Evolutionary conservation across 257 asterid genomes (phyloP).

Genomic region (Avicennia marina): DNA sequence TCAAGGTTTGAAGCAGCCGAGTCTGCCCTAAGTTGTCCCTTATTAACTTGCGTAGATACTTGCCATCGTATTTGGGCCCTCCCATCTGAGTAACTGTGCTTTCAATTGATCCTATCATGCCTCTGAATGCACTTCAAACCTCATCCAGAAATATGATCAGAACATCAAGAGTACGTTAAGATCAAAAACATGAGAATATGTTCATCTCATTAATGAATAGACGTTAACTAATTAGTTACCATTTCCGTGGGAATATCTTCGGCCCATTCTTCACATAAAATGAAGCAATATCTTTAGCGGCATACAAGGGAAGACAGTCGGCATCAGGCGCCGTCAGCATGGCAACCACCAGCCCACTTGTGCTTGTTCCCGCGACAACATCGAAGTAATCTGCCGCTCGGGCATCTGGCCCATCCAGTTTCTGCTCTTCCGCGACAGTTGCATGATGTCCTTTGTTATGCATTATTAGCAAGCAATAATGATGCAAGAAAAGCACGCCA

Average conservation of each 20-base stretch:
- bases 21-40: conserved; percentile 34
- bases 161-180: too few species aligned
- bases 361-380: conserved; percentile 52
- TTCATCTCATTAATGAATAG: too few species aligned
- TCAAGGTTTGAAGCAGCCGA: conserved; percentile 40
- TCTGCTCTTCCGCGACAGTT: conserved; percentile 13
- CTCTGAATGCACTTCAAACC: conserved; percentile 15
- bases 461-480: too few species aligned
- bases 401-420: conserved; percentile 40
- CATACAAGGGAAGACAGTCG: conserved; percentile 37
- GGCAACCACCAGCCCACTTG: conserved; percentile 46
- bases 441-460: background rate
- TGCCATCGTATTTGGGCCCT: conserved; percentile 48
- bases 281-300: conserved; percentile 47
- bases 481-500: too few species aligned
- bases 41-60: conserved; percentile 27
- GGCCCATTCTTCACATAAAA: conserved; percentile 44
- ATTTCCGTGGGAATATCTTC: conserved; percentile 32
- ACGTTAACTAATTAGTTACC: conserved; percentile 1
- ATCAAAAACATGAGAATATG: too few species aligned
- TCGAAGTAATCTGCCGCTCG: conserved; percentile 53
- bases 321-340: conserved; percentile 48
- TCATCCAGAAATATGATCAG: background rate
- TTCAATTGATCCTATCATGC: conserved; percentile 31
- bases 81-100: conserved; percentile 1